phyloP scores from a whole-genome alignment of 2,329 filamentous ascomycete genomes.

The Biscogniauxia mediterranea region DNA sequence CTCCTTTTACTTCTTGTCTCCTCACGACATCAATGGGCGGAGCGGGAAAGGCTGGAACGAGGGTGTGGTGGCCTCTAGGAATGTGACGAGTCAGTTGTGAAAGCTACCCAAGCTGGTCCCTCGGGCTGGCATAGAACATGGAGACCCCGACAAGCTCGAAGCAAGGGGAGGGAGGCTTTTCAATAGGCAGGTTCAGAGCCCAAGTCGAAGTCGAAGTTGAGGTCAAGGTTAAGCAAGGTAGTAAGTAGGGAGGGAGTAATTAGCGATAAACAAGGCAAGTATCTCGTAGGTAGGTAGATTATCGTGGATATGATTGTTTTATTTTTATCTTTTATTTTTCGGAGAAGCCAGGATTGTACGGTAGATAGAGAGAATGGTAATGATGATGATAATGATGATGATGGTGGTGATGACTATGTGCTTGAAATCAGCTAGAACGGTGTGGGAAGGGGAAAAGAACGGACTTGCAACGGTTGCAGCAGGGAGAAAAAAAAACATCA shows the following conservation, averaged over 20 bases:
- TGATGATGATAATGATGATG: no score
- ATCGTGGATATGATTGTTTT: not conserved
- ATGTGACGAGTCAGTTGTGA: not conserved
- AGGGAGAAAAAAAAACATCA: no score
- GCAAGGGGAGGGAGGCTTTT: not conserved
- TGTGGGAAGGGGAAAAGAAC: not conserved
- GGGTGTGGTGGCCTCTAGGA: not conserved
- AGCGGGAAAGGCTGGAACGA: constrained; percentile 4
- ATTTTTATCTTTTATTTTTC: not conserved
- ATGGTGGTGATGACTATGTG: no score
- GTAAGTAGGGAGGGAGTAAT: no score
- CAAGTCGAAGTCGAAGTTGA: no score
- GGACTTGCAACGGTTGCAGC: not conserved
- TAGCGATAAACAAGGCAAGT: no score
- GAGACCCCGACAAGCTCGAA: not conserved
- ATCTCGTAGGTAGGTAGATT: no score
- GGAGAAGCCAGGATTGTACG: not conserved
- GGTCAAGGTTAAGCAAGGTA: no score
- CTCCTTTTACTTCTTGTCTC: not conserved
- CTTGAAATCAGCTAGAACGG: not conserved
- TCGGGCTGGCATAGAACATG: not conserved
- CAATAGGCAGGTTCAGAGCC: no score
- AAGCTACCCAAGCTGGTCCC: not conserved
- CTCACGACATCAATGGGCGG: constrained; percentile 2
- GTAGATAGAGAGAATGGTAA: not conserved